Conservation (phyloP, 305 asterid genomes). For the Ajuga reptans region DNA sequence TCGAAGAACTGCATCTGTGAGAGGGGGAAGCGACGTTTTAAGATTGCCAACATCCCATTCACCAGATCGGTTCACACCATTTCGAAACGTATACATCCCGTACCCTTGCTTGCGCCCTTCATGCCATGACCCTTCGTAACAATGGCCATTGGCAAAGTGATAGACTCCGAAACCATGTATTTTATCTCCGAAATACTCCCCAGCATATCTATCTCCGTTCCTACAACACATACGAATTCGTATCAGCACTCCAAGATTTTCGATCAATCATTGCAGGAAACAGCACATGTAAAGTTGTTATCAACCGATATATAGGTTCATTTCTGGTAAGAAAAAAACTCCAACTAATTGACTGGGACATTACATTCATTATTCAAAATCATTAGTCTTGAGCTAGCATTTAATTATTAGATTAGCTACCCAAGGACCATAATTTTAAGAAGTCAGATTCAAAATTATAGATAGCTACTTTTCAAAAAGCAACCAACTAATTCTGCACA, state of each 20-base stretch:
- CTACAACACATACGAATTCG: constrained; percentile 24
- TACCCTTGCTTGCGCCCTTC: constrained; percentile 85
- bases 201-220: constrained; percentile 74
- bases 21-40: constrained; percentile 36
- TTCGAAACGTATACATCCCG: constrained; percentile 67
- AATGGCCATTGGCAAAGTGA: constrained; percentile 68
- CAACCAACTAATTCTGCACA: constrained; percentile 19
- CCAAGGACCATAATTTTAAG: constrained; percentile 24
- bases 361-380: constrained; percentile 13
- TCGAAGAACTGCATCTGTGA: constrained; percentile 36
- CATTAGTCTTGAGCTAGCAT: constrained; percentile 9
- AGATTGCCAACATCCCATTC: constrained; percentile 75
- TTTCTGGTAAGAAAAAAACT: constrained; percentile 10
- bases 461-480: constrained; percentile 6
- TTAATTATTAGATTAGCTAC: constrained; percentile 22
- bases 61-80: constrained; percentile 58
- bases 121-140: constrained; percentile 94
- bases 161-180: constrained; percentile 82
- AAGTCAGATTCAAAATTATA: constrained; percentile 6
- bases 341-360: constrained; percentile 17
- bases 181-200: constrained; percentile 81
- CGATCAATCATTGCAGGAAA: not conserved
- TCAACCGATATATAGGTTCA: not conserved
- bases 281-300: not conserved
- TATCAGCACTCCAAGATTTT: not conserved